These are phyloP conservation scores for Aspergillus panamensis DNA, from an alignment of 495 filamentous ascomycete genomes.

Conservation along the genomic window DNA sequence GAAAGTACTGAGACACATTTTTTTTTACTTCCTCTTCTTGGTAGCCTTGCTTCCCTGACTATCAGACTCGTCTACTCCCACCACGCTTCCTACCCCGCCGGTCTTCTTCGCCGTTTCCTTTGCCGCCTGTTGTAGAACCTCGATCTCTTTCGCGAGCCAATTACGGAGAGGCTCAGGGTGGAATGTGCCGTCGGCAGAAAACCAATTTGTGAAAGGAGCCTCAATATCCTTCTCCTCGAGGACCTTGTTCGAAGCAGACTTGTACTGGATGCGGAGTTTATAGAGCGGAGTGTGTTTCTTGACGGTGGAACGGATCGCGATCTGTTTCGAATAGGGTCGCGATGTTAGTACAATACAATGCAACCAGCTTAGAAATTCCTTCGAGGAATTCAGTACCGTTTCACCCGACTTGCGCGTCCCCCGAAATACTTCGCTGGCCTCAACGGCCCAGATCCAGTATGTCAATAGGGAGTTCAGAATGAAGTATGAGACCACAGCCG, in stretches of 20 bases:
- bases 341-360: constrained; percentile 2
- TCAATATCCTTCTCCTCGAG: constrained; percentile 52
- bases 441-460: constrained; percentile 81
- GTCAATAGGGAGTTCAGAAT: constrained; percentile 74
- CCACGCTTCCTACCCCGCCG: constrained; percentile 21
- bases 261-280: constrained; percentile 60
- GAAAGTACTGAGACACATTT: neutral
- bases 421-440: constrained; percentile 75
- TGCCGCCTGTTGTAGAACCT: constrained; percentile 64
- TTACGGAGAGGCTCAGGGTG: constrained; percentile 79
- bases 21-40: constrained; percentile 15
- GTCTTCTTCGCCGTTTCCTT: constrained; percentile 50
- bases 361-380: constrained; percentile 4
- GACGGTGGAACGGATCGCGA: constrained; percentile 62
- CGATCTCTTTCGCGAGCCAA: constrained; percentile 68
- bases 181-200: constrained; percentile 76
- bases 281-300: constrained; percentile 80
- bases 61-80: constrained; percentile 13
- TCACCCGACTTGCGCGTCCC: constrained; percentile 58
- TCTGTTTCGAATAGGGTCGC: constrained; percentile 42
- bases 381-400: constrained; percentile 38
- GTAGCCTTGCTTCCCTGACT: constrained; percentile 6
- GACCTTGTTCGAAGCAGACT: constrained; percentile 44
- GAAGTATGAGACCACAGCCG: constrained; percentile 76
- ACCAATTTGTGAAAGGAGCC: constrained; percentile 80